Percentiles rank a stretch among this genome's conserved stretches.
phyloP scores from a whole-genome alignment of 202 grass and related monocot species.

The Cymbopogon flexuosus region DNA sequence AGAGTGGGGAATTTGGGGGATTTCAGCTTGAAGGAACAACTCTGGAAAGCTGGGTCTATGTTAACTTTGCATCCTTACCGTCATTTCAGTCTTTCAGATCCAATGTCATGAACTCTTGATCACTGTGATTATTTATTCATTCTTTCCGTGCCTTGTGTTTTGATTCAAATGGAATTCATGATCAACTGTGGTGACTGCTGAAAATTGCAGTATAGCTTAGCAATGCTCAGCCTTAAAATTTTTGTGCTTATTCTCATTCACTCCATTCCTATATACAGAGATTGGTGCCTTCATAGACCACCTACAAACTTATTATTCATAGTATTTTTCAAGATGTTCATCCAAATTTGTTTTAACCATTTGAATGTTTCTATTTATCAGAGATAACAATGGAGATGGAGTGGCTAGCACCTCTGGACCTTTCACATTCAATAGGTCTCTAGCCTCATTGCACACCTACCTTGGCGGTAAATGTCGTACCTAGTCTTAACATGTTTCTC shows the following conservation, averaged over 20 bases:
- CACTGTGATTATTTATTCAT: neutral
- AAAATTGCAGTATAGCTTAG: conserved; percentile 1
- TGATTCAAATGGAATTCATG: neutral
- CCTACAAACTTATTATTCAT: neutral
- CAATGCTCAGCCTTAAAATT: neutral
- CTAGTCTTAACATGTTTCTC: neutral
- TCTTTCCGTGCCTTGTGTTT: neutral
- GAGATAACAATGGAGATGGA: conserved; percentile 33
- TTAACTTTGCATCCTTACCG: neutral
- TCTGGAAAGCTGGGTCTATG: neutral
- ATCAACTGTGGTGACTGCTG: neutral
- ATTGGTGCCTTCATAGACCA: neutral
- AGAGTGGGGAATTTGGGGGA: neutral
- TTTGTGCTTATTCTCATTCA: neutral
- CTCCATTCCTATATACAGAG: neutral
- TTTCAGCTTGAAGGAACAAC: neutral
- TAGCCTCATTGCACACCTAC: conserved; percentile 77
- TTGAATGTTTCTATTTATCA: conserved; percentile 24
- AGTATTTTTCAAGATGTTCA: neutral
- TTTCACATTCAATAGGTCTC: conserved; percentile 53
- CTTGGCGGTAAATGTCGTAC: conserved; percentile 66
- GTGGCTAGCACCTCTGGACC: conserved; percentile 35
- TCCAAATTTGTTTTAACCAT: conserved; percentile 7
- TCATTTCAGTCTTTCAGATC: neutral
- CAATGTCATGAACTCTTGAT: neutral